Conservation (phyloP, 257 asterid species). For the Hygrophila difformis region DNA sequence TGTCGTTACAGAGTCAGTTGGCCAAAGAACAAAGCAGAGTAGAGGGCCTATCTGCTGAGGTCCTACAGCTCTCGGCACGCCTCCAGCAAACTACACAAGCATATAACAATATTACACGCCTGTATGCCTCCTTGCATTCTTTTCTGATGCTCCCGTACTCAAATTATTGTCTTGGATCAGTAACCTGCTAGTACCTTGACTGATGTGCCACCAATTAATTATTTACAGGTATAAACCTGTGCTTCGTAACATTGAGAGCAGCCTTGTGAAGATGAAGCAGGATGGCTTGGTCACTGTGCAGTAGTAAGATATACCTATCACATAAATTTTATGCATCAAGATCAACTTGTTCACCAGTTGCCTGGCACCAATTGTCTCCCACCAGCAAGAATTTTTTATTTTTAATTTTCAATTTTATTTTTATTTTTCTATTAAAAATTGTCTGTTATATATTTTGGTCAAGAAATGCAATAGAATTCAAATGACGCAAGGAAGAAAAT, state of each 20-base stretch:
- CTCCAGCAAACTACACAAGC: conserved; percentile 81
- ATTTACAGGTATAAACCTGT: conserved; percentile 71
- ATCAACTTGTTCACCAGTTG: too few species aligned
- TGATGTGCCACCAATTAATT: neutral
- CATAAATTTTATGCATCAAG: too few species aligned
- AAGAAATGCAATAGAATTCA: too few species aligned
- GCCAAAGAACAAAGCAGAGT: conserved; percentile 80
- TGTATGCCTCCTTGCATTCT: conserved; percentile 36
- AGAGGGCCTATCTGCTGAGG: conserved; percentile 73
- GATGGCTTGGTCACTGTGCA: conserved; percentile 46
- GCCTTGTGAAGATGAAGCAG: conserved; percentile 75
- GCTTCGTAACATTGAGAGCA: conserved; percentile 61
- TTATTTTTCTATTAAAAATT: too few species aligned
- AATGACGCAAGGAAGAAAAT: too few species aligned
- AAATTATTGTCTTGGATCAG: too few species aligned
- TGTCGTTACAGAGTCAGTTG: conserved; percentile 43
- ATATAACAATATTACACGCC: conserved; percentile 62
- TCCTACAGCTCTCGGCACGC: conserved; percentile 65
- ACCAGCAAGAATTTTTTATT: too few species aligned
- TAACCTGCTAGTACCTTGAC: neutral
- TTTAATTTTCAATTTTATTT: too few species aligned
- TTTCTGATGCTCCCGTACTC: neutral
- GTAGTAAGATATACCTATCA: too few species aligned
- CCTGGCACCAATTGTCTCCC: too few species aligned
- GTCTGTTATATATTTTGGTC: too few species aligned